phyloP scores from a whole-genome alignment of 75 land plant species.

The Azolla pinnata region DNA sequence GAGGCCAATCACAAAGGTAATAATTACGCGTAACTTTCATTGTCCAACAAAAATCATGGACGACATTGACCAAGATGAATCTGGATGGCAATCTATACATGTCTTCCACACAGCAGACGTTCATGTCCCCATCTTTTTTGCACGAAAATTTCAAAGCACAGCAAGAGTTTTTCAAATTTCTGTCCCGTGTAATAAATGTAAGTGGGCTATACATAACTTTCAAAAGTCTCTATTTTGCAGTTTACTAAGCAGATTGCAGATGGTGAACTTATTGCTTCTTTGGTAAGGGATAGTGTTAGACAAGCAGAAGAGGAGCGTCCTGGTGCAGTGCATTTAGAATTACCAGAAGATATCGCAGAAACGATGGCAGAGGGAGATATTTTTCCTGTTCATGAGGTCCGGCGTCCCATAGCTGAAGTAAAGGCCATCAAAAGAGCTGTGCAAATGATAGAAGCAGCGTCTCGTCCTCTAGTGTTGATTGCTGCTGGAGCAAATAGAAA shows the following conservation, averaged over 20 bases:
- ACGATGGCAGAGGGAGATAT: slow-evolving; percentile 15
- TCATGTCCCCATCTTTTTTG: too few relatives aligned
- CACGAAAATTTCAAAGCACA: too few relatives aligned
- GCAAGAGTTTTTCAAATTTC: too few relatives aligned
- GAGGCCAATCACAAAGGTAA: slow-evolving; percentile 25
- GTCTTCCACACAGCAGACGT: too few relatives aligned
- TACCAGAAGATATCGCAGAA: slow-evolving; percentile 27
- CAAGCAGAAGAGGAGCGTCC: slow-evolving; percentile 28
- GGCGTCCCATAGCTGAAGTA: slow-evolving; percentile 24
- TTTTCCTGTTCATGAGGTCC: slow-evolving; percentile 24
- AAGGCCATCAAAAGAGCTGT: slow-evolving; percentile 23
- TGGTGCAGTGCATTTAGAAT: slow-evolving; percentile 29
- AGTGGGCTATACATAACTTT: too few relatives aligned
- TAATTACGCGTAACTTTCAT: too few relatives aligned
- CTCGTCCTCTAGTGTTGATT: slow-evolving; percentile 18
- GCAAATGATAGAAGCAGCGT: slow-evolving; percentile 18
- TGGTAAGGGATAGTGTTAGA: slow-evolving; percentile 23
- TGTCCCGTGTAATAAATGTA: too few relatives aligned
- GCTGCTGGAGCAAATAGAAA: slow-evolving; percentile 30
- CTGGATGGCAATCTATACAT: too few relatives aligned
- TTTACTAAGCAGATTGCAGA: slow-evolving; percentile 28
- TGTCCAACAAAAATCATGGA: too few relatives aligned
- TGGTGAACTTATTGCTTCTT: slow-evolving; percentile 21
- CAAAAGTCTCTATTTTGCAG: slow-evolving; percentile 5
- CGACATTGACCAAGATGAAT: too few relatives aligned